phyloP scores from a whole-genome alignment of 768 basidiomycete species.

The Termitomyces sp. region DNA sequence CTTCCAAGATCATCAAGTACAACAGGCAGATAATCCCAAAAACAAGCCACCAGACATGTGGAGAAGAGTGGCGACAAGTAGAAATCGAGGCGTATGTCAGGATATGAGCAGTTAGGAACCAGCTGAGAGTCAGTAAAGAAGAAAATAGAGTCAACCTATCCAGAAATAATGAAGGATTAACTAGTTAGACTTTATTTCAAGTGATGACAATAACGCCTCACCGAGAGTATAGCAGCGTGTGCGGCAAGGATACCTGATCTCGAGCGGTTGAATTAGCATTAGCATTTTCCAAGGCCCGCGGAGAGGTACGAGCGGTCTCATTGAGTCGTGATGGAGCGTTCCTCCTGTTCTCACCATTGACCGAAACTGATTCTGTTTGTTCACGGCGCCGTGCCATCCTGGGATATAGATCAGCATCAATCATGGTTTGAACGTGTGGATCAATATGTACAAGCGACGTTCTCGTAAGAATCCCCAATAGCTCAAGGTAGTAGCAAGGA shows the following conservation, averaged over 20 bases:
- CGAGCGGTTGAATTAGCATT: background rate
- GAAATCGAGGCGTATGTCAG: slow-evolving; percentile 72
- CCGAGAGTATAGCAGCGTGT: slow-evolving; percentile 32
- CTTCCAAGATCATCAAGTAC: slow-evolving; percentile 66
- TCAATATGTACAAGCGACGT: slow-evolving; percentile 19
- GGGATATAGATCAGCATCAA: background rate
- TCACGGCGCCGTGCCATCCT: slow-evolving; percentile 12
- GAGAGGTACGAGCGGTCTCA: background rate
- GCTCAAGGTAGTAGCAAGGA: slow-evolving; percentile 41
- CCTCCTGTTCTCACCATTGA: background rate
- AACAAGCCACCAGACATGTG: slow-evolving; percentile 83
- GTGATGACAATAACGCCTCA: slow-evolving; percentile 19
- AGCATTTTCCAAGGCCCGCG: background rate
- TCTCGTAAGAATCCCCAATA: slow-evolving; percentile 52
- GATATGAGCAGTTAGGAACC: slow-evolving; percentile 81
- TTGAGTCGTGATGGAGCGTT: background rate
- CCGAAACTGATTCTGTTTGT: background rate
- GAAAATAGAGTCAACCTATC: slow-evolving; percentile 58
- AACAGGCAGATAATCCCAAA: slow-evolving; percentile 77
- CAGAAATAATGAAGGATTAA: background rate
- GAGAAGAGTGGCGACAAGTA: slow-evolving; percentile 66
- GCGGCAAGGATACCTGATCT: slow-evolving; percentile 9
- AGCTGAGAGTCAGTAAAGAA: slow-evolving; percentile 67
- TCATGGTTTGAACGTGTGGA: background rate
- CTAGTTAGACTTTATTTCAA: slow-evolving; percentile 12